phyloP scores from a whole-genome alignment of 306 rosid genomes.

The Sphenostylis stenocarpa region DNA sequence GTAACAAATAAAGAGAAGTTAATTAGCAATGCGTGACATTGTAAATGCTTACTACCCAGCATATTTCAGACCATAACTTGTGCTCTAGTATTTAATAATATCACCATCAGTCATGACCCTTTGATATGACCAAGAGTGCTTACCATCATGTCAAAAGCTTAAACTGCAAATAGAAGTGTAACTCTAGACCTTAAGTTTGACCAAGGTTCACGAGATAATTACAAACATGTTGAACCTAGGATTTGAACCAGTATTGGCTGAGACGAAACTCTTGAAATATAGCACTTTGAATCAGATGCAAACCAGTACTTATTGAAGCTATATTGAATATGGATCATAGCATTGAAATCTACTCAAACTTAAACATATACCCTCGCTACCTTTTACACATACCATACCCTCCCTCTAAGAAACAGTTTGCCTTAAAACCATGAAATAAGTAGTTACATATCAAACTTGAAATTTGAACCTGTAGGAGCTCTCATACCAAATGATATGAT shows the following conservation, averaged over 20 bases:
- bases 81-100: not conserved
- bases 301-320: not conserved
- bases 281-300: not conserved
- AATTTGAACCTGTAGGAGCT: not conserved
- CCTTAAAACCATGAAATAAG: not conserved
- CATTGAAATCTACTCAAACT: not conserved
- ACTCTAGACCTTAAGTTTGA: not conserved
- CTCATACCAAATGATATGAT: not conserved
- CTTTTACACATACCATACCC: not conserved
- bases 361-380: not conserved
- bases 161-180: not conserved
- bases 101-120: not conserved
- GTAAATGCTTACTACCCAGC: not conserved
- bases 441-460: not conserved
- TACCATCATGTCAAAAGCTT: not conserved
- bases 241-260: not conserved
- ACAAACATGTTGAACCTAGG: not conserved
- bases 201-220: not conserved
- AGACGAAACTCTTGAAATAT: not conserved
- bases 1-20: constrained; percentile 6
- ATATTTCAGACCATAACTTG: not conserved
- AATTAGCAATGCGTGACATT: not conserved
- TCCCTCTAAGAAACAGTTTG: not conserved
- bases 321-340: not conserved
- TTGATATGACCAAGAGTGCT: not conserved